Conservation (phyloP, 148 eudicot species). For the Linanthus parryae region DNA sequence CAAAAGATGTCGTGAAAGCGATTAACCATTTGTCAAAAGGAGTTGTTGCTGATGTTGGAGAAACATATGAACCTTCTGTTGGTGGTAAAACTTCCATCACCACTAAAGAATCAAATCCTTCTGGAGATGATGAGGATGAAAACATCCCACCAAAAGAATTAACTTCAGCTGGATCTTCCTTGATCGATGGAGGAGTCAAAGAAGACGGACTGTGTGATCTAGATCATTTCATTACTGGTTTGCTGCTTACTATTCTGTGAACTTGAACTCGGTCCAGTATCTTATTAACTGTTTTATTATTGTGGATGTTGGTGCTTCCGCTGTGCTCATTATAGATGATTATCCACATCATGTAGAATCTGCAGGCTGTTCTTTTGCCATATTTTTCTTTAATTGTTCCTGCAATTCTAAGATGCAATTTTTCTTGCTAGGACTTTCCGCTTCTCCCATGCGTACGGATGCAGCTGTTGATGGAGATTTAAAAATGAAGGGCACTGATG, state of each 20-base stretch:
- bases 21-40: slow-evolving; percentile 24
- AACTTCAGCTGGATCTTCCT: slow-evolving; percentile 17
- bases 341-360: too few relatives aligned
- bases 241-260: too few relatives aligned
- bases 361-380: not conserved
- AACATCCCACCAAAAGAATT: slow-evolving; percentile 26
- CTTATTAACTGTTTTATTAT: too few relatives aligned
- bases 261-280: too few relatives aligned
- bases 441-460: slow-evolving; percentile 26
- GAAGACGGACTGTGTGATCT: slow-evolving; percentile 34
- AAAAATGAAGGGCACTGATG: slow-evolving; percentile 32
- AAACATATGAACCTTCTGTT: slow-evolving; percentile 31
- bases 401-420: slow-evolving; percentile 9
- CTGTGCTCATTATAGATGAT: too few relatives aligned
- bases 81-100: slow-evolving; percentile 16
- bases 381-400: slow-evolving; percentile 6
- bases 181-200: slow-evolving; percentile 26
- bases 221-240: slow-evolving; percentile 12
- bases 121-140: slow-evolving; percentile 33
- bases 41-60: slow-evolving; percentile 24
- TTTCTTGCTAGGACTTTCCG: slow-evolving; percentile 23
- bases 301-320: too few relatives aligned
- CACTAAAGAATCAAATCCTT: slow-evolving; percentile 24
- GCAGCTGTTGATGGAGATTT: slow-evolving; percentile 26
- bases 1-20: slow-evolving; percentile 34